These are phyloP conservation scores for Fusarium pininemorale DNA, from an alignment of 2,329 filamentous ascomycete genomes.

Conservation along the genomic window DNA sequence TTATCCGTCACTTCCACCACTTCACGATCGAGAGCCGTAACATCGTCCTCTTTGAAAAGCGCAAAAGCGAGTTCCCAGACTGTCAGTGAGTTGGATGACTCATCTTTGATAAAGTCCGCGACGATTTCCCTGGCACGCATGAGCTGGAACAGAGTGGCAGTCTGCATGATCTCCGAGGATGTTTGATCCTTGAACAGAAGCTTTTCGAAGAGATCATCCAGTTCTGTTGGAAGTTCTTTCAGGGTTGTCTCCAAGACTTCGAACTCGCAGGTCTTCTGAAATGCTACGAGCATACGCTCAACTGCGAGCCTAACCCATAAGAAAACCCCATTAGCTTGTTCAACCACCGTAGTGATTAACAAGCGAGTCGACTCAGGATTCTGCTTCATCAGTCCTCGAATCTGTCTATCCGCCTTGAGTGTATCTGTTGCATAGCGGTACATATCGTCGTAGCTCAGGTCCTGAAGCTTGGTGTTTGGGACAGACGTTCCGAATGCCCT, in stretches of 20 bases:
- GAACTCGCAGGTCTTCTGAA: neutral
- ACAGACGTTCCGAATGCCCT: conserved; percentile 3
- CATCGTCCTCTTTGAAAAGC: neutral
- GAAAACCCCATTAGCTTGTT: conserved; percentile 9
- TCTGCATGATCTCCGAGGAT: neutral
- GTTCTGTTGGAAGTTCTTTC: neutral
- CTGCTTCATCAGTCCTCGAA: neutral
- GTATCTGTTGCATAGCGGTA: conserved; percentile 5
- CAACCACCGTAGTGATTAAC: neutral
- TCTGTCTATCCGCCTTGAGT: neutral
- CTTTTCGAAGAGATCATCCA: conserved; percentile 6
- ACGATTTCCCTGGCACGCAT: neutral
- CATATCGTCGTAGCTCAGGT: conserved; percentile 11
- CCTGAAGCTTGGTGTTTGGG: conserved; percentile 3
- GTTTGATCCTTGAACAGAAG: neutral
- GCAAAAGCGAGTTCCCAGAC: conserved; percentile 7
- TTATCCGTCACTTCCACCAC: neutral
- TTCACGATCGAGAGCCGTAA: neutral
- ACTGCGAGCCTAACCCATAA: conserved; percentile 13
- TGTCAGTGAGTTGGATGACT: conserved; percentile 2
- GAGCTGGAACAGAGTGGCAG: conserved; percentile 2
- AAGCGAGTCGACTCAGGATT: neutral
- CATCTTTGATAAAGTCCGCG: conserved; percentile 6
- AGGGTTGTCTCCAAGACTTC: neutral
- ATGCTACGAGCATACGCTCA: neutral